A percentile compares a stretch with the other conserved stretches of the same genome.
Conservation (phyloP, 2,329 filamentous ascomycete species). For the Pseudogymnoascus sp. region DNA sequence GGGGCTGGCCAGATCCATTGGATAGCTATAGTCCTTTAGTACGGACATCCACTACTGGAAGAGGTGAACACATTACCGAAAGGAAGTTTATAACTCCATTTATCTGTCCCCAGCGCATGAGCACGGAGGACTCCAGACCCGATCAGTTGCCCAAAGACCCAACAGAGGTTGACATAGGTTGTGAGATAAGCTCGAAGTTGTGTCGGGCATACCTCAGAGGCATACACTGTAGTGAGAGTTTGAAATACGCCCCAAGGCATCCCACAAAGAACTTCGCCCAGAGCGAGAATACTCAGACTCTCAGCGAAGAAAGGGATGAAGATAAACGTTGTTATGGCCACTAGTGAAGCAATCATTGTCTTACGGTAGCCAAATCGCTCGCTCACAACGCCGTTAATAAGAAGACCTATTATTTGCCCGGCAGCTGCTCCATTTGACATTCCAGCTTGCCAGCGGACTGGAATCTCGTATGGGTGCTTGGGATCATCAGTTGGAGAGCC, state of each 20-base stretch:
- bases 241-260: constrained; percentile 43
- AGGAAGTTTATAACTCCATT: constrained; percentile 41
- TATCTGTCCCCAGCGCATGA: constrained; percentile 33
- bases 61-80: constrained; percentile 38
- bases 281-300: constrained; percentile 35
- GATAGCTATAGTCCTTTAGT: constrained; percentile 36
- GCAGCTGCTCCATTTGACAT: constrained; percentile 32
- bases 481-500: constrained; percentile 20
- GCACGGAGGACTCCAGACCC: constrained; percentile 38
- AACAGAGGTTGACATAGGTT: constrained; percentile 45
- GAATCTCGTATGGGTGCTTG: constrained; percentile 29
- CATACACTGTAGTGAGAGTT: constrained; percentile 15
- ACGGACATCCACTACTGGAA: constrained; percentile 35
- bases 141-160: constrained; percentile 41
- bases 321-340: constrained; percentile 21
- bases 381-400: constrained; percentile 36
- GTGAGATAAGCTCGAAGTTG: constrained; percentile 43
- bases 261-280: constrained; percentile 38
- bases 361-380: constrained; percentile 41
- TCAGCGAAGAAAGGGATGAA: constrained; percentile 41
- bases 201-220: constrained; percentile 43
- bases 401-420: constrained; percentile 35
- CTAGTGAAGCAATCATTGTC: constrained; percentile 31
- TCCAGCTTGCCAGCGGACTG: constrained; percentile 35
- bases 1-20: constrained; percentile 43